Conservation (phyloP, 306 rosid species). For the Benincasa hispida region DNA sequence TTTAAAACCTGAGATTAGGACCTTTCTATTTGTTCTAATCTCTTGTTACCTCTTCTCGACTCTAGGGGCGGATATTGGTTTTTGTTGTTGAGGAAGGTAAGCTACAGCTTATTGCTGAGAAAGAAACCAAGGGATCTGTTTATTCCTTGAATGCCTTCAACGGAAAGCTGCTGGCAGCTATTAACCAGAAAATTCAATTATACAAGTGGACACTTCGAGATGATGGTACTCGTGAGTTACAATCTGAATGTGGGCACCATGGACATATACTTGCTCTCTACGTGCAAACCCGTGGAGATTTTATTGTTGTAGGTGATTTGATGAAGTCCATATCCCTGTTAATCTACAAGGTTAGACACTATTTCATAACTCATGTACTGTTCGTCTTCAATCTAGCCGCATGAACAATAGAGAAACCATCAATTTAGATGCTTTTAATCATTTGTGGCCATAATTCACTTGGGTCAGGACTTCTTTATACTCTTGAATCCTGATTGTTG, state of each 20-base stretch:
- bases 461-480: neutral
- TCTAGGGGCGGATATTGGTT: conserved; percentile 88
- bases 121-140: conserved; percentile 96
- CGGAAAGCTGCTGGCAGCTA: conserved; percentile 92
- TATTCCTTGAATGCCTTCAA: conserved; percentile 87
- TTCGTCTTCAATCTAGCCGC: neutral
- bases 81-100: conserved; percentile 93
- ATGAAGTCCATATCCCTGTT: conserved; percentile 91
- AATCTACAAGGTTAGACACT: conserved; percentile 72
- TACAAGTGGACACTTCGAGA: conserved; percentile 98
- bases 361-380: neutral
- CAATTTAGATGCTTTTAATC: neutral
- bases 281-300: conserved; percentile 95
- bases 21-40: neutral
- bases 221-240: conserved; percentile 83
- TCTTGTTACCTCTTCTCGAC: conserved; percentile 4
- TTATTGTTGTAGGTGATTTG: conserved; percentile 92
- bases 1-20: neutral
- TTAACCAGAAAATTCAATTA: conserved; percentile 94
- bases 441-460: neutral
- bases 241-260: conserved; percentile 98
- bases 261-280: conserved; percentile 98
- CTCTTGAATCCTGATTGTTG: neutral
- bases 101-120: conserved; percentile 89
- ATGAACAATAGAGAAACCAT: neutral